Conservation (phyloP, 208 protist species). For the Porcisia hertigi region DNA sequence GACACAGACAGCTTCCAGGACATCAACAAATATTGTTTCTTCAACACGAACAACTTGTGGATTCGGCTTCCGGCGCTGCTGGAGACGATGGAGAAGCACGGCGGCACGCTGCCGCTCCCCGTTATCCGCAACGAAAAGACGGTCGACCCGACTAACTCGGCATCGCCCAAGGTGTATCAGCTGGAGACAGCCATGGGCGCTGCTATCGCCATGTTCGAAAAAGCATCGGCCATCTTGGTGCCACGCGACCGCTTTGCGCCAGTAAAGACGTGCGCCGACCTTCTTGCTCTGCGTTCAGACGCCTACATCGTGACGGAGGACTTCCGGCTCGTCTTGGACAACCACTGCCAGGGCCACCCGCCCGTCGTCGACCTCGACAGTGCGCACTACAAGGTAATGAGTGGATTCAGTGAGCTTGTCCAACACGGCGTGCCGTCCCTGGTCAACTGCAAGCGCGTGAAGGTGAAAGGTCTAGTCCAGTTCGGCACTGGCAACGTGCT, state of each 20-base stretch:
- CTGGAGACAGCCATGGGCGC: conserved; percentile 93
- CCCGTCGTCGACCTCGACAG: conserved; percentile 70
- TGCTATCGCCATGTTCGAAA: conserved; percentile 95
- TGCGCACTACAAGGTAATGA: conserved; percentile 79
- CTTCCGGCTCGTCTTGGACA: conserved; percentile 55
- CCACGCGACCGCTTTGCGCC: conserved; percentile 97
- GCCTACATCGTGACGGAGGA: conserved; percentile 88
- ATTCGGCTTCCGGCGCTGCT: conserved; percentile 92
- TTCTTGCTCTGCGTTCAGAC: conserved; percentile 97
- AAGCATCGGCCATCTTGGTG: conserved; percentile 90
- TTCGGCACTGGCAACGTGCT: conserved; percentile 61
- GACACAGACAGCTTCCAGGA: conserved; percentile 96
- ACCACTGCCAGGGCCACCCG: conserved; percentile 51
- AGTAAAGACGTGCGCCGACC: conserved; percentile 97
- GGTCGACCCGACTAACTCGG: conserved; percentile 70
- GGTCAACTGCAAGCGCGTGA: conserved; percentile 56
- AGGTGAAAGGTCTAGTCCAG: conserved; percentile 57
- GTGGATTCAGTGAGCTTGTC: conserved; percentile 62
- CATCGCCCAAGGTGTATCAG: conserved; percentile 78
- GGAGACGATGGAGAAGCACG: conserved; percentile 55
- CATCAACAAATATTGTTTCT: conserved; percentile 97
- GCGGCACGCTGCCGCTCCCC: conserved; percentile 69
- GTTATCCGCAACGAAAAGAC: conserved; percentile 89
- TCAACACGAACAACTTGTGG: conserved; percentile 99
- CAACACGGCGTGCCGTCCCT: conserved; percentile 69